Evolutionary conservation across 164 flowering plant genomes (phyloP).

Genomic region (Umbellularia californica): DNA sequence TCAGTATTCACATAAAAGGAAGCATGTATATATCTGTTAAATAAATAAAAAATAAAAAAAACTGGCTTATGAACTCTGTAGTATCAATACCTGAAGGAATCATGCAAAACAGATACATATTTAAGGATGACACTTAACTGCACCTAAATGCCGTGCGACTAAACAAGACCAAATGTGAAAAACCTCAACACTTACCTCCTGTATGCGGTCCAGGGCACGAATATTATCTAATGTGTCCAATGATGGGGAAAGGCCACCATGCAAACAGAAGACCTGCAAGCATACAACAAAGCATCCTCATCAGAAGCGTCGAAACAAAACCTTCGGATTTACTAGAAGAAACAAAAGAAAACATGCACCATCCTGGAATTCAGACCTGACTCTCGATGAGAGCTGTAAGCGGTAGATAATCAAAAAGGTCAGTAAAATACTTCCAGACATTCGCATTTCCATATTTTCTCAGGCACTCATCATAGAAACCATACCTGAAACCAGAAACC

Average conservation of each 20-base stretch:
- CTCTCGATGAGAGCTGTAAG: constrained; percentile 47
- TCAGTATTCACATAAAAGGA: no score
- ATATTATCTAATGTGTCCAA: constrained; percentile 46
- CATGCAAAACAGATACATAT: no score
- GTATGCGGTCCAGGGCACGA: constrained; percentile 42
- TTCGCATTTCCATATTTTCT: constrained; percentile 55
- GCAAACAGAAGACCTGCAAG: constrained; percentile 40
- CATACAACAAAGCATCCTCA: not conserved
- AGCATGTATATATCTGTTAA: no score
- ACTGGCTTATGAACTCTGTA: no score
- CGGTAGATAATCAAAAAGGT: constrained; percentile 48
- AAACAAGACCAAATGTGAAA: not conserved
- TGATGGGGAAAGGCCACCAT: constrained; percentile 50
- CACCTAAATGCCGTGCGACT: no score
- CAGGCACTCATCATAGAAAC: constrained; percentile 48
- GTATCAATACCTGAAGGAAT: no score
- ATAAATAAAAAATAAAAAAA: no score
- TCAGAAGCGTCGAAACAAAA: not conserved
- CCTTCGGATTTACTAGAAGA: not conserved
- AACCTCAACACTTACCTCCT: constrained; percentile 26
- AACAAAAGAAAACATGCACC: constrained; percentile 2
- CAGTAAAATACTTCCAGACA: constrained; percentile 50
- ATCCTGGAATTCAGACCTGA: constrained; percentile 25
- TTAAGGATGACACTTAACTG: no score
- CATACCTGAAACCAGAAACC: constrained; percentile 33